Percentiles rank a stretch among this genome's conserved stretches.
Evolutionary conservation across 2,329 filamentous ascomycete genomes (phyloP).

Genomic region (Fusarium austroafricanum): DNA sequence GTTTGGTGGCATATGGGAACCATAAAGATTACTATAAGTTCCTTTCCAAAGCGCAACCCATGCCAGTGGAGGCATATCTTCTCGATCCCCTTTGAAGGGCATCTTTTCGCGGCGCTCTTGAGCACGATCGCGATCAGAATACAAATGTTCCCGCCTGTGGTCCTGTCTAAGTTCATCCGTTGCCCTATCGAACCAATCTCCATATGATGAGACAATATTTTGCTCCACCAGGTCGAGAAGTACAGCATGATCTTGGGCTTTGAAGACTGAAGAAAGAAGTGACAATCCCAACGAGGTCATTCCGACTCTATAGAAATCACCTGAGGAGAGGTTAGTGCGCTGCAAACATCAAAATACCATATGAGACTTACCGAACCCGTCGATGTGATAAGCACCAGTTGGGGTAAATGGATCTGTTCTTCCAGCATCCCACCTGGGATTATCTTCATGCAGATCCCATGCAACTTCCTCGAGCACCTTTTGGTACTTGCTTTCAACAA

Average conservation of each 20-base stretch:
- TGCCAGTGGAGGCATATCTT: not conserved
- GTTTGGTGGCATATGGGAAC: not conserved
- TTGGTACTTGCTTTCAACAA: not conserved
- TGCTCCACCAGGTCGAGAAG: not conserved
- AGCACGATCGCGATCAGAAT: not conserved
- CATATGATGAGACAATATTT: not conserved
- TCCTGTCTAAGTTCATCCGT: not conserved
- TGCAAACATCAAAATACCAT: no score
- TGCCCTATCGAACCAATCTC: not conserved
- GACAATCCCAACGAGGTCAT: not conserved
- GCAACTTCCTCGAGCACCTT: not conserved
- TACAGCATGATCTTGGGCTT: not conserved
- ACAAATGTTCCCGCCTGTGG: not conserved
- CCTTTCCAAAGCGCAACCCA: not conserved
- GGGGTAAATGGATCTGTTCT: not conserved
- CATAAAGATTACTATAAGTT: constrained; percentile 6
- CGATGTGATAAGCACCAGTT: no score
- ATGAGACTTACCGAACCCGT: not conserved
- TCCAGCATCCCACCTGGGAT: not conserved
- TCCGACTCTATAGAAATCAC: not conserved
- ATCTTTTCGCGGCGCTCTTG: not conserved
- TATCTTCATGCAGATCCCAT: not conserved
- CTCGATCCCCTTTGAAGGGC: not conserved
- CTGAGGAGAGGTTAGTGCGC: not conserved
- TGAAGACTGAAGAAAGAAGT: not conserved